phyloP scores from a whole-genome alignment of 2,329 filamentous ascomycete species.

The Fusarium staphyleae region DNA sequence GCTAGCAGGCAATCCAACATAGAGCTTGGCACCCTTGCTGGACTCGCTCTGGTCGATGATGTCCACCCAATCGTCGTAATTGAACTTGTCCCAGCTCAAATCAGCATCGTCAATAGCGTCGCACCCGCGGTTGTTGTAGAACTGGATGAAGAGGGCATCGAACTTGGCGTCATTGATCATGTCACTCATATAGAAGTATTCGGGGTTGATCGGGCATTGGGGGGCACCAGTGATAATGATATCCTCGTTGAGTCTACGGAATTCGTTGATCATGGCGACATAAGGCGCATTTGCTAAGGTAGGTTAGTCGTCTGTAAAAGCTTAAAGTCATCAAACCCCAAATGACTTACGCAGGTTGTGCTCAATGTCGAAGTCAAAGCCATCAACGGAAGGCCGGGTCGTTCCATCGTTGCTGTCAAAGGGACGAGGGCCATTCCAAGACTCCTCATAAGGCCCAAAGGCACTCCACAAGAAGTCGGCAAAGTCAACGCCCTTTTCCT shows the following conservation, averaged over 20 bases:
- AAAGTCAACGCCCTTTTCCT: constrained; percentile 46
- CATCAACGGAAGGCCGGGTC: constrained; percentile 45
- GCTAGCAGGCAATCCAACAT: constrained; percentile 52
- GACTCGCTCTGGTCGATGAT: constrained; percentile 44
- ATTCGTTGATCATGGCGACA: constrained; percentile 48
- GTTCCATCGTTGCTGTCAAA: constrained; percentile 46
- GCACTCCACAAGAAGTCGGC: constrained; percentile 49
- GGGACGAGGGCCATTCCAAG: constrained; percentile 48
- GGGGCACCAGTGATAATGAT: constrained; percentile 54
- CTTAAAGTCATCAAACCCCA: background rate
- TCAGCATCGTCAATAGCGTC: constrained; percentile 44
- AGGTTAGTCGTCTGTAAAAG: background rate
- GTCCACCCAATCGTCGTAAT: constrained; percentile 52
- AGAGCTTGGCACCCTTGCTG: constrained; percentile 54
- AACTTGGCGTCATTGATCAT: constrained; percentile 52
- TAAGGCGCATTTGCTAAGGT: constrained; percentile 46
- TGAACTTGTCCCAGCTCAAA: constrained; percentile 47
- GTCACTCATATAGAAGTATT: constrained; percentile 45
- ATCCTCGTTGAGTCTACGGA: constrained; percentile 44
- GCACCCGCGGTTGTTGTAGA: constrained; percentile 56
- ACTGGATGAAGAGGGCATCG: constrained; percentile 56
- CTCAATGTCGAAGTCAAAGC: constrained; percentile 55
- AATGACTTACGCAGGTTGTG: constrained; percentile 41
- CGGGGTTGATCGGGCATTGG: constrained; percentile 49
- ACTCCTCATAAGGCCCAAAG: constrained; percentile 48